Evolutionary conservation across 495 filamentous ascomycete species (phyloP).

Genomic region (Stereocaulon alpinum): DNA sequence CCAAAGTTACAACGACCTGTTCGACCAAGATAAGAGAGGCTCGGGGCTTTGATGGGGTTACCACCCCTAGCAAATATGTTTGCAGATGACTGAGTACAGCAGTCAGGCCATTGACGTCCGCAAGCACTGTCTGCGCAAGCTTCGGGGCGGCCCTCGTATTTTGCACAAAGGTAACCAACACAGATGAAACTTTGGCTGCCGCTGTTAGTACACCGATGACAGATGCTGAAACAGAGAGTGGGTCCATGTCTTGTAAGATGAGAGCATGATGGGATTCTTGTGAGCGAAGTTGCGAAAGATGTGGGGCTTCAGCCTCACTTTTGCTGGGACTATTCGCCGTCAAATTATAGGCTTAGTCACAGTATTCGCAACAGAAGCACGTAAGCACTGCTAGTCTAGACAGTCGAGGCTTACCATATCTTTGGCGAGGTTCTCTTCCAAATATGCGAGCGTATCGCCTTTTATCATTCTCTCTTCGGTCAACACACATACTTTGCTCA

Average conservation of each 20-base stretch:
- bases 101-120: slow-evolving; percentile 10
- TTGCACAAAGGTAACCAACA: slow-evolving; percentile 3
- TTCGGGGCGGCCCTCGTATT: slow-evolving; percentile 7
- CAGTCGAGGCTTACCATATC: no score
- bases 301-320: no score
- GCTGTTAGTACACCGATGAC: slow-evolving; percentile 5
- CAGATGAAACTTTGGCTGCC: slow-evolving; percentile 7
- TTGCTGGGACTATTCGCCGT: no score
- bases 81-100: background rate
- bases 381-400: no score
- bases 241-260: slow-evolving; percentile 3
- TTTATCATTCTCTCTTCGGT: no score
- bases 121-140: slow-evolving; percentile 10
- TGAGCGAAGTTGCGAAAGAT: no score
- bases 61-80: background rate
- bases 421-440: no score
- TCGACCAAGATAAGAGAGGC: slow-evolving; percentile 13
- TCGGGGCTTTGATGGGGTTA: background rate
- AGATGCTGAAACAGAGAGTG: slow-evolving; percentile 7
- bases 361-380: no score
- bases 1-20: slow-evolving; percentile 7
- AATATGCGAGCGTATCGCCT: no score
- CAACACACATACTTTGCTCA: no score
- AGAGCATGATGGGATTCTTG: no score
- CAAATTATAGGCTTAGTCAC: no score